These are phyloP conservation scores for Aspergillus brasiliensis DNA, from an alignment of 2,329 filamentous ascomycete species.

Conservation along the genomic window DNA sequence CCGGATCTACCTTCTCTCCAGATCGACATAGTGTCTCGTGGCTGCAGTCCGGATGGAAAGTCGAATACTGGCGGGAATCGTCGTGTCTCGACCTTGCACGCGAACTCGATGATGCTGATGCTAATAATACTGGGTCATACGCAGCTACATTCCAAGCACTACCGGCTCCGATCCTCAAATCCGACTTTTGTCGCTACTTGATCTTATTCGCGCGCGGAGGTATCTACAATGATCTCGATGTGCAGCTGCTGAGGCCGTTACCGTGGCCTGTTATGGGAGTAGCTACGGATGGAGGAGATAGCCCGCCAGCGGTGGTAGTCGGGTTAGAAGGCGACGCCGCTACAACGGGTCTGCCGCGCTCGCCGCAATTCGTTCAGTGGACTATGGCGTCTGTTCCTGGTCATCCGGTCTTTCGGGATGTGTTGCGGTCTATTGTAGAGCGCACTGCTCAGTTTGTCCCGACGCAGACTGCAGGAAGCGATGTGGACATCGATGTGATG, in stretches of 20 bases:
- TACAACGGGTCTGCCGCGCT: constrained; percentile 5
- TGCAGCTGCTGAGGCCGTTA: neutral
- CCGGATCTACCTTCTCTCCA: neutral
- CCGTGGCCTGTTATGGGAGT: constrained; percentile 2
- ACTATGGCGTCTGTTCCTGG: constrained; percentile 3
- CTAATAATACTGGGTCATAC: neutral
- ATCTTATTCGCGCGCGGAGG: constrained; percentile 7
- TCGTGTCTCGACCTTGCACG: constrained; percentile 1
- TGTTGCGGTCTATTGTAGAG: neutral
- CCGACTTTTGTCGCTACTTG: constrained; percentile 11
- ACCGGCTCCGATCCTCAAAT: neutral
- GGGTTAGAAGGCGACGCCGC: constrained; percentile 6
- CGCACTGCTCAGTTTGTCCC: neutral
- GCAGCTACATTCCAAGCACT: neutral
- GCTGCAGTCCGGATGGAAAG: constrained; percentile 10
- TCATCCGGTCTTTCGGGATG: constrained; percentile 2
- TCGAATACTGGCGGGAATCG: constrained; percentile 8
- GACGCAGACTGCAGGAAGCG: neutral
- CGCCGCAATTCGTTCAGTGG: constrained; percentile 12
- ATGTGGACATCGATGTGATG: constrained; percentile 4
- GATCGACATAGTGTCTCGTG: constrained; percentile 1
- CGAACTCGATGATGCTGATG: neutral
- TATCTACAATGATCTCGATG: constrained; percentile 8
- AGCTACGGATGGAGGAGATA: neutral
- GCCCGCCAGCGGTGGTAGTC: constrained; percentile 1